phyloP scores from a whole-genome alignment of 2,329 filamentous ascomycete species.

The Phialemoniopsis sp. region DNA sequence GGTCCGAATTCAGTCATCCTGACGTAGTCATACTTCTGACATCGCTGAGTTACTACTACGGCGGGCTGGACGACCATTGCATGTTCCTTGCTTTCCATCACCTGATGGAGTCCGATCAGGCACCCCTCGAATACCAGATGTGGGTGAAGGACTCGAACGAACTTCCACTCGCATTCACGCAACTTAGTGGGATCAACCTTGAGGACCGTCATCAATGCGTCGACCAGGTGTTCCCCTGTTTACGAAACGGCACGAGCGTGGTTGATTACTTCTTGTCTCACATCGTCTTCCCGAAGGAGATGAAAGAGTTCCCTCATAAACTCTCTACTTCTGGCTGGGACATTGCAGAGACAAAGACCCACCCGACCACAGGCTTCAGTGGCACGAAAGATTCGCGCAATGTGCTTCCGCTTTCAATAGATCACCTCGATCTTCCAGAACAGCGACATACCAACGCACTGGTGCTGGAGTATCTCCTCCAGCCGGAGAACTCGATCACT shows the following conservation, averaged over 20 bases:
- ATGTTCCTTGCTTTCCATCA: conserved; percentile 41
- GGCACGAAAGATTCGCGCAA: conserved; percentile 62
- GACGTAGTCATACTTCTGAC: conserved; percentile 55
- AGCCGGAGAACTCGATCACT: conserved; percentile 41
- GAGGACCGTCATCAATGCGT: conserved; percentile 46
- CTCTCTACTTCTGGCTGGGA: conserved; percentile 67
- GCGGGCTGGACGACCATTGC: conserved; percentile 46
- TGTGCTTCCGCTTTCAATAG: conserved; percentile 52
- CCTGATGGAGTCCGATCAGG: conserved; percentile 47
- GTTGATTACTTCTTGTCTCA: conserved; percentile 61
- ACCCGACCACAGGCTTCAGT: conserved; percentile 62
- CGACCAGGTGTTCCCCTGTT: conserved; percentile 42
- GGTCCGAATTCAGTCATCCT: conserved; percentile 59
- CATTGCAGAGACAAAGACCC: conserved; percentile 38
- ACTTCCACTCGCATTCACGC: conserved; percentile 29
- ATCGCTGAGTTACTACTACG: conserved; percentile 51
- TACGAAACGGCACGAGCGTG: conserved; percentile 46
- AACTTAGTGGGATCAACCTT: conserved; percentile 52
- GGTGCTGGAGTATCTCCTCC: conserved; percentile 57
- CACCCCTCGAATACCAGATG: conserved; percentile 41
- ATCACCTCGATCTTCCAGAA: conserved; percentile 47
- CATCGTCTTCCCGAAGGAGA: conserved; percentile 57
- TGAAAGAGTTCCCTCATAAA: conserved; percentile 60
- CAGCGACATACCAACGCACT: conserved; percentile 65
- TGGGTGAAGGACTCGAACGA: conserved; percentile 36